These are phyloP conservation scores for Lactifluus volemus DNA, from an alignment of 768 basidiomycete species.

Conservation along the genomic window DNA sequence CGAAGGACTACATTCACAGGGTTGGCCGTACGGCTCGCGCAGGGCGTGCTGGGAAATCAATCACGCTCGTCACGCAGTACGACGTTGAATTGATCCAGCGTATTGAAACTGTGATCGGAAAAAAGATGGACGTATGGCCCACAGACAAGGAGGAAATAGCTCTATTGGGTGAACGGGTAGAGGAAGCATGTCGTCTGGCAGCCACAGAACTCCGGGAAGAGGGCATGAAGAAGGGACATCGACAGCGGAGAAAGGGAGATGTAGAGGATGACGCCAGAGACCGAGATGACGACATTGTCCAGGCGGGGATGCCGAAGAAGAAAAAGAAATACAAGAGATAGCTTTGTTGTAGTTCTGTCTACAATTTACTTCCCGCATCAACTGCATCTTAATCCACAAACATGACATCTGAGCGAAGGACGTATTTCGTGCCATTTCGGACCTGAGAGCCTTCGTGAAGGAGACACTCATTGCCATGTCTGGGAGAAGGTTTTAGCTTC, in stretches of 20 bases:
- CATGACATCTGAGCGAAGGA: constrained; percentile 66
- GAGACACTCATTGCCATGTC: constrained; percentile 66
- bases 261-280: constrained; percentile 66
- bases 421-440: constrained; percentile 55
- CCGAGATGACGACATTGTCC: constrained; percentile 86
- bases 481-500: constrained; percentile 21
- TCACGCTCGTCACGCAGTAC: constrained; percentile 98
- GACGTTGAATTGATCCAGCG: constrained; percentile 95
- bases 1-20: constrained; percentile 98
- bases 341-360: background rate
- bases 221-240: constrained; percentile 39
- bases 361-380: background rate
- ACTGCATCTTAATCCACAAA: constrained; percentile 35
- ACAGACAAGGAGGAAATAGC: constrained; percentile 85
- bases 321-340: constrained; percentile 48
- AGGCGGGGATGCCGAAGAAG: constrained; percentile 75
- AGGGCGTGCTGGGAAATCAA: constrained; percentile 92
- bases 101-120: constrained; percentile 86
- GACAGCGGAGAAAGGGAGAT: constrained; percentile 41
- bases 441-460: constrained; percentile 65
- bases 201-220: constrained; percentile 77
- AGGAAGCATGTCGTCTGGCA: constrained; percentile 73
- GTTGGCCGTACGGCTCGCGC: constrained; percentile 97
- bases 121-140: constrained; percentile 85
- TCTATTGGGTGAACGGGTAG: constrained; percentile 78